Evolutionary conservation across 495 filamentous ascomycete genomes (phyloP).

Genomic region (Aspergillus homomorphus): DNA sequence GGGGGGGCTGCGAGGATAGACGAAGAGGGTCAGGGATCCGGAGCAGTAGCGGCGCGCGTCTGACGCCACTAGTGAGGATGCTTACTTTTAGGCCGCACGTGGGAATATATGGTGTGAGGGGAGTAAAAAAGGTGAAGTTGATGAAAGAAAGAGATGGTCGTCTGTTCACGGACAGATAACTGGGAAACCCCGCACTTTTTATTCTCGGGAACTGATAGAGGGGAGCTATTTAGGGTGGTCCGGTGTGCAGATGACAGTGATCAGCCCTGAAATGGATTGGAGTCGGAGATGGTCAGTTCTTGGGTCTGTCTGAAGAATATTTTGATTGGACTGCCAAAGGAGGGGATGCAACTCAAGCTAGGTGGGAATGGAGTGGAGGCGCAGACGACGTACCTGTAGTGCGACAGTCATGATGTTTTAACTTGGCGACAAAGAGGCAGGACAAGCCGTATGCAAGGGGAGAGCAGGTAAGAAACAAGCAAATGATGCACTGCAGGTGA

Average conservation of each 20-base stretch:
- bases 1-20: too few relatives aligned
- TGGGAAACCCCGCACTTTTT: constrained; percentile 1
- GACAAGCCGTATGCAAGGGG: neutral
- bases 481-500: neutral
- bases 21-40: neutral
- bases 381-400: neutral
- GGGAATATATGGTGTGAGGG: neutral
- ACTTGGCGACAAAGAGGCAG: neutral
- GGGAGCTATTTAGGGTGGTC: neutral
- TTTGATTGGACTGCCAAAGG: neutral
- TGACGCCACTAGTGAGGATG: neutral
- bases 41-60: neutral
- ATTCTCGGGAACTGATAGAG: neutral
- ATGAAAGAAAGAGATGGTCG: neutral
- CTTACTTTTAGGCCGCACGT: neutral
- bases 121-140: neutral
- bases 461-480: neutral
- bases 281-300: neutral
- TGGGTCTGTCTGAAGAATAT: neutral
- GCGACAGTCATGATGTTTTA: neutral
- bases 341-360: neutral
- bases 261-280: constrained; percentile 2
- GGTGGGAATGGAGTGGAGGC: neutral
- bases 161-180: neutral
- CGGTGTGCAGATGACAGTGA: neutral